These are phyloP conservation scores for Gaeumannomyces sp. DNA, from an alignment of 2,329 filamentous ascomycete genomes.

Conservation along the genomic window DNA sequence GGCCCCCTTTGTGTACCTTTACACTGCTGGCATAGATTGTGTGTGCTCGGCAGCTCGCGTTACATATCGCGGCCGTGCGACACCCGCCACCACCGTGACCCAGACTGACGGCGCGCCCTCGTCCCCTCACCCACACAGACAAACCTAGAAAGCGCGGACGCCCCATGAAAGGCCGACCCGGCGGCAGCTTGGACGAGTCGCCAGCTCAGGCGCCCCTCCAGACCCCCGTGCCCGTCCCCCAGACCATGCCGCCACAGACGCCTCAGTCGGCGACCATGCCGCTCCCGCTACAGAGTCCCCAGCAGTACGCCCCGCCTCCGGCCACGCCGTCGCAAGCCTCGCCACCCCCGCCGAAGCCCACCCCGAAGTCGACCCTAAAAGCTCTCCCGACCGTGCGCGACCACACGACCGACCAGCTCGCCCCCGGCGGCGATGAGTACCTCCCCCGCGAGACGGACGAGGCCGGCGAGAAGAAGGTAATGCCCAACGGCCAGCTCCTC, in stretches of 20 bases:
- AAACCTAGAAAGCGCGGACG: constrained; percentile 54
- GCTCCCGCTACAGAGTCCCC: constrained; percentile 36
- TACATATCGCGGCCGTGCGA: constrained; percentile 27
- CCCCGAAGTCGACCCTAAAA: constrained; percentile 82
- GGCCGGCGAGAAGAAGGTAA: constrained; percentile 89
- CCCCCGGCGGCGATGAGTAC: constrained; percentile 86
- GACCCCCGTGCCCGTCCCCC: constrained; percentile 33
- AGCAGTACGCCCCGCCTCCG: constrained; percentile 29
- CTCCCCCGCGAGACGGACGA: constrained; percentile 89
- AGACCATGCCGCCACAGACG: constrained; percentile 44
- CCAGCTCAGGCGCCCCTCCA: constrained; percentile 47
- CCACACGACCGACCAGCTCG: constrained; percentile 93
- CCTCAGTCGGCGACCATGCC: constrained; percentile 47
- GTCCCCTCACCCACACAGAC: constrained; percentile 26
- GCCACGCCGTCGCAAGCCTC: constrained; percentile 41
- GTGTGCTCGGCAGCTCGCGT: constrained; percentile 18
- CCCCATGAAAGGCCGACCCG: constrained; percentile 53
- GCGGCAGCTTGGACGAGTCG: constrained; percentile 49
- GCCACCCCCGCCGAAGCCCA: constrained; percentile 65
- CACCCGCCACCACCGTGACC: constrained; percentile 8
- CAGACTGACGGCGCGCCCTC: constrained; percentile 6
- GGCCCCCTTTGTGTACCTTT: constrained; percentile 16
- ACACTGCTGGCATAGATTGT: constrained; percentile 4
- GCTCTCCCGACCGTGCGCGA: constrained; percentile 92
- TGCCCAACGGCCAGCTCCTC: constrained; percentile 71